Percentiles rank a stretch among this genome's conserved stretches.
These are phyloP conservation scores for Ophiostoma montium DNA, from an alignment of 2,329 filamentous ascomycete genomes.

Conservation along the genomic window DNA sequence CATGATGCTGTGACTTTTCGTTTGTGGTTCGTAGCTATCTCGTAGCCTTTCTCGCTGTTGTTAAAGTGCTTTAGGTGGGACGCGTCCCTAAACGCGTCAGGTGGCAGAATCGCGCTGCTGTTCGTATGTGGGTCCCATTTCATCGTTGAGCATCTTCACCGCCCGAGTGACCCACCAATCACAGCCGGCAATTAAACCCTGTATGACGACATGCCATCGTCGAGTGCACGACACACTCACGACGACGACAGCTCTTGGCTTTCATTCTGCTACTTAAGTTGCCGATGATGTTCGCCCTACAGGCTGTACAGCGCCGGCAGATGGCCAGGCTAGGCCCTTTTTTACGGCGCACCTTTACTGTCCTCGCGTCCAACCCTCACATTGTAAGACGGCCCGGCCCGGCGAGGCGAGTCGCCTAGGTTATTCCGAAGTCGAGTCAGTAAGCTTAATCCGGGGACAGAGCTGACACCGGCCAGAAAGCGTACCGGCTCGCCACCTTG, in stretches of 20 bases:
- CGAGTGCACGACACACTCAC: background rate
- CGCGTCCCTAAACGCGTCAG: slow-evolving; percentile 10
- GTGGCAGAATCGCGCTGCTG: slow-evolving; percentile 10
- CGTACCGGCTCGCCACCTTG: slow-evolving; percentile 34
- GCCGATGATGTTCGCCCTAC: slow-evolving; percentile 14
- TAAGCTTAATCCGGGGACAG: background rate
- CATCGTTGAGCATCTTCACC: slow-evolving; percentile 8
- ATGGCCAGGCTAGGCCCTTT: slow-evolving; percentile 12
- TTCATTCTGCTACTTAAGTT: background rate
- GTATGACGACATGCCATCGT: slow-evolving; percentile 7
- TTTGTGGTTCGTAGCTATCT: too few relatives aligned
- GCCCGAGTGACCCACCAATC: slow-evolving; percentile 4
- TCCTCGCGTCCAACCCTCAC: slow-evolving; percentile 34
- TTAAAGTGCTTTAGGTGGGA: slow-evolving; percentile 6
- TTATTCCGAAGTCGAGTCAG: too few relatives aligned
- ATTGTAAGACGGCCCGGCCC: slow-evolving; percentile 33
- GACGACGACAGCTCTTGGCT: background rate
- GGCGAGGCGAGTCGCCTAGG: too few relatives aligned
- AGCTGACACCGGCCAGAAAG: slow-evolving; percentile 31
- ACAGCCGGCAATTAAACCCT: background rate
- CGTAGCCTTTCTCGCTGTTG: too few relatives aligned
- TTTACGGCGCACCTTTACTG: slow-evolving; percentile 26
- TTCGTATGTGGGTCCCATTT: background rate
- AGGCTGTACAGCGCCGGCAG: slow-evolving; percentile 15
- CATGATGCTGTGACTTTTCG: slow-evolving; percentile 10